Conservation (phyloP, 108 stramenopile species). For the Skeletonema menzelii region DNA sequence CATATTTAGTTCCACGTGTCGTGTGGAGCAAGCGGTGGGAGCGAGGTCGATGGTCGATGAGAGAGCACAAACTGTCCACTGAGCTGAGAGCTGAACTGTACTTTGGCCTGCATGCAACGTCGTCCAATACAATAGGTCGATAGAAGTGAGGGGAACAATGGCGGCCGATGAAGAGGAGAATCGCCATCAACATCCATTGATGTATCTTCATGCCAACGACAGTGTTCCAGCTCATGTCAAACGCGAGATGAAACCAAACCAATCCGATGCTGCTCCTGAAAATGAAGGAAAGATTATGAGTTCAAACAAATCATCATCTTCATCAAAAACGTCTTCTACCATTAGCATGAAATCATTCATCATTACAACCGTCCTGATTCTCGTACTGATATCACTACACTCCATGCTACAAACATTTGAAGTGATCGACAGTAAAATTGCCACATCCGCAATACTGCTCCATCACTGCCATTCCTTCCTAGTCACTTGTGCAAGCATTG, state of each 20-base stretch:
- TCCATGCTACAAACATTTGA: not conserved
- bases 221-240: not conserved
- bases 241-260: not conserved
- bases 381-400: not conserved
- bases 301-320: not conserved
- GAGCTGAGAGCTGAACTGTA: no score
- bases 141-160: not conserved
- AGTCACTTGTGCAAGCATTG: not conserved
- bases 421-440: not conserved
- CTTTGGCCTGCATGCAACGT: no score
- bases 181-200: not conserved
- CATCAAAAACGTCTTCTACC: not conserved
- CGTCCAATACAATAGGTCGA: no score
- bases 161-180: not conserved
- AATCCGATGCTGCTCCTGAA: not conserved
- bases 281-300: not conserved
- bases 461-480: not conserved
- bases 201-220: not conserved
- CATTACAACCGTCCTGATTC: not conserved
- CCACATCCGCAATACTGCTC: not conserved
- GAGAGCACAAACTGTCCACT: no score
- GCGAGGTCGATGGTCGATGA: no score
- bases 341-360: not conserved
- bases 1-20: no score
- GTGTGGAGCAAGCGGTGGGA: no score